These are phyloP conservation scores for Ulota crispa DNA, from an alignment of 225 moss, liverwort and hornwort species.

Conservation along the genomic window DNA sequence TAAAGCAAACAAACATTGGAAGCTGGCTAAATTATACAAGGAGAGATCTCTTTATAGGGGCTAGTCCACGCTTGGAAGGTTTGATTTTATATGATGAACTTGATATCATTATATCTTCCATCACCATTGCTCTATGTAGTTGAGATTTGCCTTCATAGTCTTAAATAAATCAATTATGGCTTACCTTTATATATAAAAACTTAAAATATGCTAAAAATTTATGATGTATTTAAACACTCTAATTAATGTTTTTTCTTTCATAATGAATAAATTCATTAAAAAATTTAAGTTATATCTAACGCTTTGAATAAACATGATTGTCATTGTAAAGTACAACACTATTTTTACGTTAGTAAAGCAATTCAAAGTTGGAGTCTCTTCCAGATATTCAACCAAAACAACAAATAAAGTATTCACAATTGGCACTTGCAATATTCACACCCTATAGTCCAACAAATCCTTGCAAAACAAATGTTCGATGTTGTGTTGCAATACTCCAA, in stretches of 20 bases:
- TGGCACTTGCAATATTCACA: constrained; percentile 73
- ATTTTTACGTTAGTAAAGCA: constrained; percentile 76
- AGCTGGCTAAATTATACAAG: too few relatives aligned
- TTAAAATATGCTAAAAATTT: accelerated
- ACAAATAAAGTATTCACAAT: constrained; percentile 50
- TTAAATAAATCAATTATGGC: too few relatives aligned
- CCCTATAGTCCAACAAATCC: constrained; percentile 47
- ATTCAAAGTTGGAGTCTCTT: constrained; percentile 73
- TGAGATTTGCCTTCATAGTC: too few relatives aligned
- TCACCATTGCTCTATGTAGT: too few relatives aligned
- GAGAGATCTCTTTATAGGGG: too few relatives aligned
- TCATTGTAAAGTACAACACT: constrained; percentile 48
- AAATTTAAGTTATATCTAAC: background rate
- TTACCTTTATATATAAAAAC: background rate
- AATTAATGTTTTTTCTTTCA: background rate
- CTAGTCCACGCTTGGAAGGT: too few relatives aligned
- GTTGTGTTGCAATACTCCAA: constrained; percentile 56
- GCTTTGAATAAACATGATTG: background rate
- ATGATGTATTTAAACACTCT: accelerated
- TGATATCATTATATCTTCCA: too few relatives aligned
- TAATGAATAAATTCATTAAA: background rate
- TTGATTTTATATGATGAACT: too few relatives aligned
- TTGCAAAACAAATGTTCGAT: constrained; percentile 20
- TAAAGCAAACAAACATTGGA: too few relatives aligned
- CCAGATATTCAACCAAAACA: constrained; percentile 37